These are phyloP conservation scores for Stylonectria norvegica DNA, from an alignment of 2,329 filamentous ascomycete genomes.

Conservation along the genomic window DNA sequence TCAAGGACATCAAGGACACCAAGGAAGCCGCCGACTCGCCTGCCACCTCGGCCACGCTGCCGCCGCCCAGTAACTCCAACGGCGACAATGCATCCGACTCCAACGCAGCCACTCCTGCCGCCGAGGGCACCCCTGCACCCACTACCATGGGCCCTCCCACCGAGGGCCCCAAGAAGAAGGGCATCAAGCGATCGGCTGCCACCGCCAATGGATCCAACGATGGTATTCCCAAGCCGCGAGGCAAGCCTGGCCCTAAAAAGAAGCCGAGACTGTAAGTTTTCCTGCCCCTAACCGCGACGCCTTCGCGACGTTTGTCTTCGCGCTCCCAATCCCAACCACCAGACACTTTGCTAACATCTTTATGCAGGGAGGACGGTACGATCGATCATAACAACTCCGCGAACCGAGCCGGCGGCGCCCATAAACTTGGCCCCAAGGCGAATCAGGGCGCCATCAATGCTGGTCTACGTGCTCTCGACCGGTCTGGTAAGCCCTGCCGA, in stretches of 20 bases:
- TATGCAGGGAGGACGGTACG: conserved; percentile 57
- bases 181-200: conserved; percentile 65
- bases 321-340: neutral
- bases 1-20: conserved; percentile 33
- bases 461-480: conserved; percentile 87
- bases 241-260: conserved; percentile 95
- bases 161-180: conserved; percentile 70
- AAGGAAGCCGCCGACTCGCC: conserved; percentile 45
- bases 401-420: conserved; percentile 51
- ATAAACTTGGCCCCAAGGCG: conserved; percentile 92
- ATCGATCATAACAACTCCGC: conserved; percentile 54
- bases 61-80: conserved; percentile 41
- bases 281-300: conserved; percentile 3
- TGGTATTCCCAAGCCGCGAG: conserved; percentile 64
- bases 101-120: conserved; percentile 55
- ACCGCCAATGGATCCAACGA: conserved; percentile 62
- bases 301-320: conserved; percentile 5
- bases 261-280: conserved; percentile 82
- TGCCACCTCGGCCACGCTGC: conserved; percentile 38
- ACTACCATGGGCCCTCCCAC: conserved; percentile 57
- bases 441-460: conserved; percentile 98
- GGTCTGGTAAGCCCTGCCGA: conserved; percentile 85
- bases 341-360: conserved; percentile 27
- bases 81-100: conserved; percentile 59
- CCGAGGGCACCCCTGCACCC: conserved; percentile 54